Conservation (phyloP, 345 rosid species). For the Syzygium oleosum region DNA sequence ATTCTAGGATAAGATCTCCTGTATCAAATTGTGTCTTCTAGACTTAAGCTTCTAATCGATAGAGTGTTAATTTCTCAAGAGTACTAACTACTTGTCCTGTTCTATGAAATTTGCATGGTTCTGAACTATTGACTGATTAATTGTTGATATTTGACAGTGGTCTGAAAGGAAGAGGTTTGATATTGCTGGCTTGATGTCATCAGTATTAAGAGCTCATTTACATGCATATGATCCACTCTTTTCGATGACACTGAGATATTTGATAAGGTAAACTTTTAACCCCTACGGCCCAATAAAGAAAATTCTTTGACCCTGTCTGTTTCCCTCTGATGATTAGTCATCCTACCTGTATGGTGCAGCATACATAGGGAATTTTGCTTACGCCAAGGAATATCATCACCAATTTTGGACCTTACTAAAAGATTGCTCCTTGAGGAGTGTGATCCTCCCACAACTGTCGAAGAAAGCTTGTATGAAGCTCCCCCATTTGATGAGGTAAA, state of each 20-base stretch:
- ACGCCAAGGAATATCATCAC: constrained; percentile 65
- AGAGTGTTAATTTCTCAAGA: neutral
- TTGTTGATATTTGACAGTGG: constrained; percentile 50
- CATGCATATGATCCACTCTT: constrained; percentile 83
- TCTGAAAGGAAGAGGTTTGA: constrained; percentile 80
- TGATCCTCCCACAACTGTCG: constrained; percentile 71
- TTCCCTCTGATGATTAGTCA: neutral
- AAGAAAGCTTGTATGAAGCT: constrained; percentile 60
- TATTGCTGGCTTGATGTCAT: constrained; percentile 84
- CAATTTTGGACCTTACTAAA: constrained; percentile 82
- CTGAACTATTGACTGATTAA: neutral
- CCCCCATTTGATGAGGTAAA: constrained; percentile 94
- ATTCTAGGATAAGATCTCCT: neutral
- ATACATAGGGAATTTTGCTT: constrained; percentile 81
- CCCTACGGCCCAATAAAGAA: neutral
- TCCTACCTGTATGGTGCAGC: constrained; percentile 35
- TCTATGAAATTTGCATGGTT: neutral
- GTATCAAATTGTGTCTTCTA: neutral
- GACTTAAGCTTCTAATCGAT: neutral
- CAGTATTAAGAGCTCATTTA: constrained; percentile 80
- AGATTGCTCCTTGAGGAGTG: constrained; percentile 83
- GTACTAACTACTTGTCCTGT: neutral
- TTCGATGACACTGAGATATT: constrained; percentile 78
- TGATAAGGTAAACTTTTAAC: constrained; percentile 45
- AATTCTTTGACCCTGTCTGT: neutral